phyloP scores from a whole-genome alignment of 805 yeast species.

The Wickerhamiella australiensis region DNA sequence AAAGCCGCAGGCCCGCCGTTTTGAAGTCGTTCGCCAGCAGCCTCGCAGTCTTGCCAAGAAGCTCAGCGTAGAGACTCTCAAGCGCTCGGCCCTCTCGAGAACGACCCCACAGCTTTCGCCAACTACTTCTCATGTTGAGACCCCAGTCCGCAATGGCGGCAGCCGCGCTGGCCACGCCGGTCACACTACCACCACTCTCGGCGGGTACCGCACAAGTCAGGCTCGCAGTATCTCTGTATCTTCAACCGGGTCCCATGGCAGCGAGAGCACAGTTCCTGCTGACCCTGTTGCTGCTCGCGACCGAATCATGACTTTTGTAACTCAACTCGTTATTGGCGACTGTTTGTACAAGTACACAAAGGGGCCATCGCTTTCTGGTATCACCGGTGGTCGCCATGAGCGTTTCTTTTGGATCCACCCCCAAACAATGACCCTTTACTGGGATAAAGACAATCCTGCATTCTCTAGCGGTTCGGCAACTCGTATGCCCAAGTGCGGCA shows the following conservation, averaged over 20 bases:
- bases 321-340: constrained; percentile 92
- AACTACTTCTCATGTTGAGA: background rate
- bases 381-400: constrained; percentile 74
- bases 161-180: no score
- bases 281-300: constrained; percentile 1
- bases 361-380: constrained; percentile 47
- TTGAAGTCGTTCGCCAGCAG: constrained; percentile 8
- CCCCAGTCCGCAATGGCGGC: background rate
- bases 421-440: constrained; percentile 74
- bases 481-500: constrained; percentile 52
- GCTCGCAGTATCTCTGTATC: constrained; percentile 6
- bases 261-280: constrained; percentile 3
- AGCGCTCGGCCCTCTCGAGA: background rate
- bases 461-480: constrained; percentile 45
- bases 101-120: background rate
- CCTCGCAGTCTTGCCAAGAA: background rate
- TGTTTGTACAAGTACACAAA: constrained; percentile 77
- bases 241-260: background rate
- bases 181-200: background rate
- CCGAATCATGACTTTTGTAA: constrained; percentile 58
- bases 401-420: constrained; percentile 96
- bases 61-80: background rate
- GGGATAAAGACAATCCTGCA: constrained; percentile 77
- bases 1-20: constrained; percentile 4
- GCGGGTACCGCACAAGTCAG: background rate